phyloP scores from a whole-genome alignment of 495 filamentous ascomycete genomes.

The Xylaria longipes region DNA sequence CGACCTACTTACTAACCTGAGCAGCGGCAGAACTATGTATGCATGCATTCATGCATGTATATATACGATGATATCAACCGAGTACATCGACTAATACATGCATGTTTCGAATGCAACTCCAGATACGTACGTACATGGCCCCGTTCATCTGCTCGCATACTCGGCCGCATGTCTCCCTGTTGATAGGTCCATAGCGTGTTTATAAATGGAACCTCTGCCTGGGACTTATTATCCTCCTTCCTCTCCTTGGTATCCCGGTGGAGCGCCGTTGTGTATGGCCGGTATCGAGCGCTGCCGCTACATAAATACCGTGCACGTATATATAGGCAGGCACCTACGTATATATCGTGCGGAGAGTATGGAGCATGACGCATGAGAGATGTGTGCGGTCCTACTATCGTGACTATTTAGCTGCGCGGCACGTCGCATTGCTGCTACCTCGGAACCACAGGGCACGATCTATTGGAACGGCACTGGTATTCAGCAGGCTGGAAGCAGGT shows the following conservation, averaged over 20 bases:
- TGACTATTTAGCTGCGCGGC: constrained; percentile 18
- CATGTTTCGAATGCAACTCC: constrained; percentile 11
- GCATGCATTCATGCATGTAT: constrained; percentile 14
- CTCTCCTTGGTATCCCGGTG: constrained; percentile 15
- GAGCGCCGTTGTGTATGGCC: constrained; percentile 21
- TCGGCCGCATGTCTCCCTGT: not conserved
- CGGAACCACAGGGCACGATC: not conserved
- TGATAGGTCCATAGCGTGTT: constrained; percentile 1
- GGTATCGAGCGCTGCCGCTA: not conserved
- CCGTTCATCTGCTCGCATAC: not conserved
- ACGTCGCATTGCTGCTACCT: constrained; percentile 17
- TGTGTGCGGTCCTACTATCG: not conserved
- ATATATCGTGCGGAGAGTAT: constrained; percentile 1
- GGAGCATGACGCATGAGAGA: not conserved
- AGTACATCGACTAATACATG: constrained; percentile 54
- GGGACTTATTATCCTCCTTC: constrained; percentile 18
- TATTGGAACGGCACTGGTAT: not conserved
- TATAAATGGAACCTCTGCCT: constrained; percentile 10
- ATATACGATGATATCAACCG: constrained; percentile 41
- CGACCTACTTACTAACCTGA: not conserved
- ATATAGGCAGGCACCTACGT: not conserved
- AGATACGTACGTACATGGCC: constrained; percentile 6
- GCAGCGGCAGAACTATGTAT: constrained; percentile 18
- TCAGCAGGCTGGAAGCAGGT: not conserved
- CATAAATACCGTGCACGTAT: constrained; percentile 26